Evolutionary conservation across 345 rosid genomes (phyloP).

Genomic region (Eucalyptus urophylla): DNA sequence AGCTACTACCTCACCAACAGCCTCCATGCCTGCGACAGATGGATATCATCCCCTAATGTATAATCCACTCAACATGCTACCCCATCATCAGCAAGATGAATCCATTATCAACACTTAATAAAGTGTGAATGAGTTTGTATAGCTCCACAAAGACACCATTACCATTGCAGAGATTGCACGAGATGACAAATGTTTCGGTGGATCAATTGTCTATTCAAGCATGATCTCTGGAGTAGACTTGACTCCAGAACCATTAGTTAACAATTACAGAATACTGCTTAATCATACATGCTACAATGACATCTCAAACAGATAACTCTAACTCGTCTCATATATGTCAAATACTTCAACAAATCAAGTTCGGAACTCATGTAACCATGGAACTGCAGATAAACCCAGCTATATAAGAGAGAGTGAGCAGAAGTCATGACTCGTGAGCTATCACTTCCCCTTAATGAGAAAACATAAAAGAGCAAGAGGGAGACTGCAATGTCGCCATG

Average conservation of each 20-base stretch:
- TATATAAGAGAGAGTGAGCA: not conserved
- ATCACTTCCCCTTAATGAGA: not conserved
- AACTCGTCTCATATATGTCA: not conserved
- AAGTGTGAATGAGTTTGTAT: not conserved
- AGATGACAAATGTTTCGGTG: not conserved
- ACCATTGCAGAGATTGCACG: not conserved
- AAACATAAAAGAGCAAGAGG: not conserved
- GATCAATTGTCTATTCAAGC: not conserved
- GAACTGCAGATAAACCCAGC: not conserved
- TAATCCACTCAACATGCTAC: not conserved
- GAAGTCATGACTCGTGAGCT: not conserved
- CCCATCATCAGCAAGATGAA: not conserved
- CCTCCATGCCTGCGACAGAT: conserved; percentile 58
- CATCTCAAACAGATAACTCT: not conserved
- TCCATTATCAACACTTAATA: not conserved
- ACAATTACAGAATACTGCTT: not conserved
- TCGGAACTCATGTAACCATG: not conserved
- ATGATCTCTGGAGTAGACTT: not conserved
- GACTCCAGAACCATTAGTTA: not conserved
- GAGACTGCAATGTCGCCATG: not conserved
- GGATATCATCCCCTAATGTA: not conserved
- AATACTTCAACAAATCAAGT: not conserved
- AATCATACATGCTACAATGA: not conserved
- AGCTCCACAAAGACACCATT: not conserved
- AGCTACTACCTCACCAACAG: conserved; percentile 80